A percentile compares a stretch with the other conserved stretches of the same genome.
Conservation (phyloP, 2,329 filamentous ascomycete species). For the Macroventuria anomochaeta region DNA sequence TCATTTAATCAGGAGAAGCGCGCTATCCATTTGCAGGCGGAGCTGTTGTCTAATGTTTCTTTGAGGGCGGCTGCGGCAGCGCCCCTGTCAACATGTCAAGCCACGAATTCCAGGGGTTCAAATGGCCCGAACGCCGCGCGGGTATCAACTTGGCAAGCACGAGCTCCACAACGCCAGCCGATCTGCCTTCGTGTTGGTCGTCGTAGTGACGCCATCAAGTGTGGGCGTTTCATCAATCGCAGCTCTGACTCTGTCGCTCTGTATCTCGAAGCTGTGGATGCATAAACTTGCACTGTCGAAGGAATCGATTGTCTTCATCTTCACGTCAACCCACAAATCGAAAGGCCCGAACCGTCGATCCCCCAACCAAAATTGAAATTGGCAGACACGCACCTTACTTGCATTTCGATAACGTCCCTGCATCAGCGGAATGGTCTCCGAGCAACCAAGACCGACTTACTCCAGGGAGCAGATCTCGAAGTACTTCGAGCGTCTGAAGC, state of each 20-base stretch:
- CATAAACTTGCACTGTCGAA: not conserved
- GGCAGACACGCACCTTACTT: slow-evolving; percentile 7
- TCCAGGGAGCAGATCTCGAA: slow-evolving; percentile 36
- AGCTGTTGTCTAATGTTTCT: slow-evolving; percentile 12
- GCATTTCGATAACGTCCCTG: slow-evolving; percentile 9
- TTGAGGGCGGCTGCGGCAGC: slow-evolving; percentile 1
- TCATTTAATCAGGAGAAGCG: slow-evolving; percentile 18
- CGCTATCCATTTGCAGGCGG: slow-evolving; percentile 14
- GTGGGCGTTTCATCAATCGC: slow-evolving; percentile 3
- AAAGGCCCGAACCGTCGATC: slow-evolving; percentile 13
- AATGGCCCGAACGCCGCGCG: slow-evolving; percentile 11
- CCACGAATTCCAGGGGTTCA: slow-evolving; percentile 13
- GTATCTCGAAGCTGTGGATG: not conserved
- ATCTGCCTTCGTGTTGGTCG: slow-evolving; percentile 3
- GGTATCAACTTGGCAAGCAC: slow-evolving; percentile 13
- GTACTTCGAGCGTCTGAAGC: slow-evolving; percentile 47
- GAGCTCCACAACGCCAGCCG: slow-evolving; percentile 10
- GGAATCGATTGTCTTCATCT: not conserved
- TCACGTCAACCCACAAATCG: not conserved
- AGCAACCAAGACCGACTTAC: slow-evolving; percentile 29
- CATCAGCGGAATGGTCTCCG: slow-evolving; percentile 26
- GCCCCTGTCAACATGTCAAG: slow-evolving; percentile 19
- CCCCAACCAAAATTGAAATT: slow-evolving; percentile 19
- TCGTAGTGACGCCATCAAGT: slow-evolving; percentile 14
- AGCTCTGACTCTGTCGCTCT: not conserved